Percentiles rank a stretch among this genome's conserved stretches.
These are phyloP conservation scores for Colletotrichum sp. DNA, from an alignment of 2,329 filamentous ascomycete genomes.

Conservation along the genomic window DNA sequence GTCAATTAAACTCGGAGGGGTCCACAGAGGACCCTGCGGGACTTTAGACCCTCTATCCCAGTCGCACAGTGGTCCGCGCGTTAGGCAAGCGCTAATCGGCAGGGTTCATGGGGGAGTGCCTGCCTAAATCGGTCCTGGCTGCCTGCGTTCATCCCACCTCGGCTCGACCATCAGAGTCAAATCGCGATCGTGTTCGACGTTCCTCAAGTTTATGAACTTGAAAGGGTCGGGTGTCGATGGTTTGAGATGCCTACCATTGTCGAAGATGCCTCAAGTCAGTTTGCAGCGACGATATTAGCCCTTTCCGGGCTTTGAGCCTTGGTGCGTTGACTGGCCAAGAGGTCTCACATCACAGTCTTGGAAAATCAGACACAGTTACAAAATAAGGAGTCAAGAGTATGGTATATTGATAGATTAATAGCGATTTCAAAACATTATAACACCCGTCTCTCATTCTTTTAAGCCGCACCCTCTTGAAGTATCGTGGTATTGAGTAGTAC, in stretches of 20 bases:
- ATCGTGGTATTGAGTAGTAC: background rate
- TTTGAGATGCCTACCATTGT: background rate
- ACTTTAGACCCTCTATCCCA: background rate
- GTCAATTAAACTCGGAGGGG: slow-evolving; percentile 12
- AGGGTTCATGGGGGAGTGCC: background rate
- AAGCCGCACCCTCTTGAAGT: background rate
- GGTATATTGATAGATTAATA: background rate
- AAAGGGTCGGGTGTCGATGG: background rate
- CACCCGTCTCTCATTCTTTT: background rate
- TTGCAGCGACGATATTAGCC: background rate
- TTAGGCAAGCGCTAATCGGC: background rate
- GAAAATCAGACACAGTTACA: background rate
- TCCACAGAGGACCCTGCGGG: background rate
- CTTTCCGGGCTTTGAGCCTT: background rate
- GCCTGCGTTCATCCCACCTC: background rate
- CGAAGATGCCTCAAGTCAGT: background rate
- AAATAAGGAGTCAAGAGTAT: background rate
- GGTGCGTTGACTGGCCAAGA: background rate
- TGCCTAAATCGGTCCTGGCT: background rate
- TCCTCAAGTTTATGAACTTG: background rate
- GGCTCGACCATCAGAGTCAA: background rate
- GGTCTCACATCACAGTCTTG: background rate
- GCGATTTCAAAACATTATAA: background rate
- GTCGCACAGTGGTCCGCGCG: background rate
- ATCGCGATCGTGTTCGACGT: background rate